These are phyloP conservation scores for Polygonum aviculare DNA, from an alignment of 148 eudicot species.

Conservation along the genomic window DNA sequence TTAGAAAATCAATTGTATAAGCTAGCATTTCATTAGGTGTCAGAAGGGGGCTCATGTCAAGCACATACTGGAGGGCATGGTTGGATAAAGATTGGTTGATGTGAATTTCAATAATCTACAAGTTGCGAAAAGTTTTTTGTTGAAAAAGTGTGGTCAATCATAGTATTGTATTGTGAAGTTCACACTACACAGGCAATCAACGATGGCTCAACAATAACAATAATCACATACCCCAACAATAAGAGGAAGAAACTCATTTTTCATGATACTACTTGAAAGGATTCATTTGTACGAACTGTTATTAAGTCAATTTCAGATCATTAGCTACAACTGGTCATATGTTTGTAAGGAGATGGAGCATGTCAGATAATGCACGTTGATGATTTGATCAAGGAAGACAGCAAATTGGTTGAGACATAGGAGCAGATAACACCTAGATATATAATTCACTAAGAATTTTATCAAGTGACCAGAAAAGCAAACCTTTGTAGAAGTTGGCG, in stretches of 20 bases:
- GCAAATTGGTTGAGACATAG: neutral
- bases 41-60: neutral
- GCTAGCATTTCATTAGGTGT: neutral
- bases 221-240: neutral
- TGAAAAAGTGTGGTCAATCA: neutral
- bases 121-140: neutral
- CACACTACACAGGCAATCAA: neutral
- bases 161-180: neutral
- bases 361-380: neutral
- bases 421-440: neutral
- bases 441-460: neutral
- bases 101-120: neutral
- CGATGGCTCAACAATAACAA: neutral
- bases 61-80: neutral
- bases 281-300: neutral
- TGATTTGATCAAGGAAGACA: neutral
- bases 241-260: neutral
- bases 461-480: constrained; percentile 6
- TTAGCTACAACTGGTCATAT: neutral
- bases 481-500: constrained; percentile 85
- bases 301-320: neutral
- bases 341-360: neutral
- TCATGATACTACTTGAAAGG: neutral
- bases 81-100: neutral
- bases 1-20: neutral